Base-by-base conservation (phyloP, 2,329 filamentous ascomycete species). In the Claviceps purpurea region DNA sequence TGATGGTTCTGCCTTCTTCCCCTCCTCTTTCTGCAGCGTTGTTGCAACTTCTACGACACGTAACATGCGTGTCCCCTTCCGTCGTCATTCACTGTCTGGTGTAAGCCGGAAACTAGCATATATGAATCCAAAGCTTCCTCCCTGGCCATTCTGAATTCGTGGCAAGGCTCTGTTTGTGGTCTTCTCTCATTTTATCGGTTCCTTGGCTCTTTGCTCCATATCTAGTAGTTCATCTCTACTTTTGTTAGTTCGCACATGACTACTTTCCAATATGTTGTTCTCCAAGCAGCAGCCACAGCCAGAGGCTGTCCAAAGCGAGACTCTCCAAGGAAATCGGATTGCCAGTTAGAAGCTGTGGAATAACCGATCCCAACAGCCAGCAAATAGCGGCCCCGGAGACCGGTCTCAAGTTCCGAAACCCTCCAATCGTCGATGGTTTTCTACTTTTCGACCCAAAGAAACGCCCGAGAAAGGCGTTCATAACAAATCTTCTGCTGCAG, bases 301-400 rank as follows among this genome's bases (percentile, higher is more conserved):
- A 47, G 50, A 54, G n/a, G 42, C 55, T 6, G 11, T 26, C 50
- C 52, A 52, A 49, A 22, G 39, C 40, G 53, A 52, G 20, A 40
- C 53, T 38, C 42, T 50, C 13, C 48, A 52, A 16, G 43, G 26
- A 39, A 48, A 45, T 54, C 54, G 52, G 48, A 51, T 54, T 52
- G 57, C 37, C 56, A 62, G 60, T 58, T 62, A 60, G 60, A 54
- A 54, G 57, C 59, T 62, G 56, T 62, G 60, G 60, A 60, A 57
- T 50, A 56, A 55, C 52, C 58, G 55, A 49, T 52, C 55, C 40
- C 57, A 56, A 45, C 53, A 43, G 26, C 49, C 42, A 47, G 55
- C 49, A 37, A 51, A 39, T 43, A 46, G 42, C 39, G 30, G 20
- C 37, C 42, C 18, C 11, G 50, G 48, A 24, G 53, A 52, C 39